A percentile compares a stretch with the other conserved stretches of the same genome.
These are phyloP conservation scores for Pseudogymnoascus sp. DNA, from an alignment of 2,329 filamentous ascomycete genomes.

Conservation along the genomic window DNA sequence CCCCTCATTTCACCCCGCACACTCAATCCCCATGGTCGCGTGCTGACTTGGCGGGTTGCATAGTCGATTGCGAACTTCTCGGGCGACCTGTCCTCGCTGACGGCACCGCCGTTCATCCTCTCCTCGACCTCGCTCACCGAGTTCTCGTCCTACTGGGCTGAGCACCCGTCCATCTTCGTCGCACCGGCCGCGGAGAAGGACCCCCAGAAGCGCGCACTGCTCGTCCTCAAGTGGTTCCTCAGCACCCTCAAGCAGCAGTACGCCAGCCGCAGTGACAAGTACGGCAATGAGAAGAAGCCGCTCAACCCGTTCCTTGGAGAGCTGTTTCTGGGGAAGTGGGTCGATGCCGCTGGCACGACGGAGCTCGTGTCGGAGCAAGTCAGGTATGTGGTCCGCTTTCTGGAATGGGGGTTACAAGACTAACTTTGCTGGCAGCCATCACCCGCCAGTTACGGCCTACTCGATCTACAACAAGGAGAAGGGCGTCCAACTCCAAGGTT, in stretches of 20 bases:
- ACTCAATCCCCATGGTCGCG: slow-evolving; percentile 8
- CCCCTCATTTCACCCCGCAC: slow-evolving; percentile 5
- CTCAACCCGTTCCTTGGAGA: slow-evolving; percentile 94
- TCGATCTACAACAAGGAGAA: slow-evolving; percentile 81
- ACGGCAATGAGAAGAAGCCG: slow-evolving; percentile 93
- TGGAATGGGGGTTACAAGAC: not conserved
- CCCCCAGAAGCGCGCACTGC: slow-evolving; percentile 70
- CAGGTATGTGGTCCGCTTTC: slow-evolving; percentile 41
- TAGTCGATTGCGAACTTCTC: slow-evolving; percentile 73
- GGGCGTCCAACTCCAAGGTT: slow-evolving; percentile 73
- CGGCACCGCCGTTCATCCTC: slow-evolving; percentile 75
- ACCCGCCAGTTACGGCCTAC: slow-evolving; percentile 92
- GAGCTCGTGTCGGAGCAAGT: slow-evolving; percentile 91
- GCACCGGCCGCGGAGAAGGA: slow-evolving; percentile 75
- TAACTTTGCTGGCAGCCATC: slow-evolving; percentile 50
- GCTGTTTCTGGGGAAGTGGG: slow-evolving; percentile 87
- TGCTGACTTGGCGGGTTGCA: not conserved
- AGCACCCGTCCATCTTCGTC: slow-evolving; percentile 69
- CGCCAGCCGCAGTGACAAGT: slow-evolving; percentile 65
- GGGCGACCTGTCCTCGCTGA: slow-evolving; percentile 72
- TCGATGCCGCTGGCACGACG: slow-evolving; percentile 73
- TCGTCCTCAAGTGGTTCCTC: slow-evolving; percentile 95
- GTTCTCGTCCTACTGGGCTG: slow-evolving; percentile 77
- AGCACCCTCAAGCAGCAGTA: slow-evolving; percentile 86
- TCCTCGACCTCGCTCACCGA: slow-evolving; percentile 72